Evolutionary conservation across 208 protist species (phyloP).

Genomic region (Trypanosoma vivax): DNA sequence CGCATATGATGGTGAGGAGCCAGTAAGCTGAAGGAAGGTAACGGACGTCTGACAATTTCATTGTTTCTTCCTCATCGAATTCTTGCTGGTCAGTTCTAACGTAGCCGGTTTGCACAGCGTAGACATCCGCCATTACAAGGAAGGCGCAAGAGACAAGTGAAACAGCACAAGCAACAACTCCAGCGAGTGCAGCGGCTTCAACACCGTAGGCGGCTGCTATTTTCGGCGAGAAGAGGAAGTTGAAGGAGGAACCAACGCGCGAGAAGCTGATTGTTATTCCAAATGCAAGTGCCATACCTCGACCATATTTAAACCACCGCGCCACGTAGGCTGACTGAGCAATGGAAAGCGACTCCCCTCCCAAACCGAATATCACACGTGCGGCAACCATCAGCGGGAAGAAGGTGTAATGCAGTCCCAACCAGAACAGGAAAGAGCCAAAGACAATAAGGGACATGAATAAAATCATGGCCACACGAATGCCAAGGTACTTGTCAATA

Average conservation of each 20-base stretch:
- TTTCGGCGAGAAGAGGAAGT: slow-evolving; percentile 84
- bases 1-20: slow-evolving; percentile 75
- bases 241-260: slow-evolving; percentile 85
- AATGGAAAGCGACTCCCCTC: slow-evolving; percentile 85
- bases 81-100: slow-evolving; percentile 43
- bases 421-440: slow-evolving; percentile 67
- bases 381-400: slow-evolving; percentile 70
- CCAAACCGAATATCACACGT: slow-evolving; percentile 86
- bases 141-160: slow-evolving; percentile 56
- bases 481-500: slow-evolving; percentile 83
- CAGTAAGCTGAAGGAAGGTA: slow-evolving; percentile 68
- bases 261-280: slow-evolving; percentile 88
- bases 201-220: slow-evolving; percentile 56
- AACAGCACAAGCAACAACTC: slow-evolving; percentile 51
- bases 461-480: slow-evolving; percentile 71
- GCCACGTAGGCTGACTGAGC: slow-evolving; percentile 87
- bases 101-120: slow-evolving; percentile 65
- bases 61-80: slow-evolving; percentile 13
- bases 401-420: slow-evolving; percentile 44
- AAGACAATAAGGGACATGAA: slow-evolving; percentile 63
- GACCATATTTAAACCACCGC: slow-evolving; percentile 81
- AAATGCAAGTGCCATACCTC: slow-evolving; percentile 89
- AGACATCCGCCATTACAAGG: slow-evolving; percentile 57
- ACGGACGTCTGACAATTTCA: slow-evolving; percentile 41
- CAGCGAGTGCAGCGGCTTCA: slow-evolving; percentile 49